Conservation (phyloP, 805 yeast genomes). For the Monosporozyma siamensis region DNA sequence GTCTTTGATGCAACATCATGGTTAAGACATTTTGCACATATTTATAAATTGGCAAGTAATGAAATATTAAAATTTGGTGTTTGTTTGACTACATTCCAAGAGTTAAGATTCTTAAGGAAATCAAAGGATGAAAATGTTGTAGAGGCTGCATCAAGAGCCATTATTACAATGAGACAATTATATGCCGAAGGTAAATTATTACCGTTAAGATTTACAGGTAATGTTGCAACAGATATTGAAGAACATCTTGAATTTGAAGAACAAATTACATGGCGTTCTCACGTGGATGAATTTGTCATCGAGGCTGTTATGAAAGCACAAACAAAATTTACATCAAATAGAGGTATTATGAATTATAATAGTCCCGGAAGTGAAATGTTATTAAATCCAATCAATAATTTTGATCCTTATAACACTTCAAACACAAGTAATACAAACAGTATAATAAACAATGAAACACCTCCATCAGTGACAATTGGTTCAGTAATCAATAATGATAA, state of each 20-base stretch:
- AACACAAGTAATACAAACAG: not conserved
- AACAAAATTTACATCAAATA: conserved; percentile 7
- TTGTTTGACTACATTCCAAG: conserved; percentile 72
- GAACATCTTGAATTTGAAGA: conserved; percentile 69
- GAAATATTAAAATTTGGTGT: conserved; percentile 51
- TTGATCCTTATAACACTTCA: not conserved
- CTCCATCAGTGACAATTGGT: not conserved
- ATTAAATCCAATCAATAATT: not conserved
- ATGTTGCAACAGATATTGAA: conserved; percentile 55
- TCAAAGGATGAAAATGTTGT: conserved; percentile 65
- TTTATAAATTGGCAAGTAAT: conserved; percentile 58
- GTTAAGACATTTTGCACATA: conserved; percentile 71
- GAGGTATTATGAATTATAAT: not conserved
- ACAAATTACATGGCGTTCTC: conserved; percentile 61
- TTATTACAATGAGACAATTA: conserved; percentile 60
- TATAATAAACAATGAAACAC: not conserved
- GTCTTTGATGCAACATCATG: conserved; percentile 72
- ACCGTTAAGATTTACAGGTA: conserved; percentile 62
- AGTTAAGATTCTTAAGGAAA: conserved; percentile 58
- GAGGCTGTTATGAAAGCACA: conserved; percentile 36
- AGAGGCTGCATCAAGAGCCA: conserved; percentile 75
- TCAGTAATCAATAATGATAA: not conserved
- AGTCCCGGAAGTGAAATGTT: not conserved
- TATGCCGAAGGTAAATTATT: conserved; percentile 45
- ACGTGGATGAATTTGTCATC: conserved; percentile 60